phyloP scores from a whole-genome alignment of 352 stramenopile genomes.

The Globisporangium echinulatum region DNA sequence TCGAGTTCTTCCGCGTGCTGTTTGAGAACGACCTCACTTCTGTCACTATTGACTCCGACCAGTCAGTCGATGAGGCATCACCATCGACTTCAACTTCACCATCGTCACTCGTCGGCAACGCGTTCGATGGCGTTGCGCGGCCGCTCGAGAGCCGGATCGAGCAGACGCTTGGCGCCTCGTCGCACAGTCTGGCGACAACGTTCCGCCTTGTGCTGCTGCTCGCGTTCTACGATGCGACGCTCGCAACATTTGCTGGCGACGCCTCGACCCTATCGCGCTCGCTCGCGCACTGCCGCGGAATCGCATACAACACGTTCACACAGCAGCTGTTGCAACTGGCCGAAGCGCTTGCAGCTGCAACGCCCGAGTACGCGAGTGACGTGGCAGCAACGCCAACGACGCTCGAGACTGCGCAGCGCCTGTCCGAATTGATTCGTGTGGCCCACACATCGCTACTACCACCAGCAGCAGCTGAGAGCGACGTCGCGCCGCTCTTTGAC shows the following conservation, averaged over 20 bases:
- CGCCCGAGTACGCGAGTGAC: conserved; percentile 55
- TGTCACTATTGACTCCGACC: too few relatives aligned
- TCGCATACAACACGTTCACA: conserved; percentile 38
- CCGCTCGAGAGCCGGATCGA: conserved; percentile 61
- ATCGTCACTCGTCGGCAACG: conserved; percentile 43
- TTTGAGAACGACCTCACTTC: conserved; percentile 41
- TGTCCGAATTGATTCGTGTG: conserved; percentile 51
- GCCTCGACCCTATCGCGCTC: conserved; percentile 22
- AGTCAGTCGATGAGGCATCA: conserved; percentile 17
- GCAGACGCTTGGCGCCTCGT: conserved; percentile 39
- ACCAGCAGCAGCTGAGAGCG: conserved; percentile 38
- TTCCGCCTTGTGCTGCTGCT: conserved; percentile 69
- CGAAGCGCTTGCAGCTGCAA: conserved; percentile 31
- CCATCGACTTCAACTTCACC: too few relatives aligned
- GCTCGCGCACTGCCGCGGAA: conserved; percentile 32
- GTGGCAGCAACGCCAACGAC: conserved; percentile 47
- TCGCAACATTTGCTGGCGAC: conserved; percentile 34
- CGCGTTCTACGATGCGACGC: conserved; percentile 59
- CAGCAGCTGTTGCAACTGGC: conserved; percentile 50
- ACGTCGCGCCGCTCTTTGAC: conserved; percentile 51
- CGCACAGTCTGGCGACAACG: conserved; percentile 46
- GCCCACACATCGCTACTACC: conserved; percentile 52
- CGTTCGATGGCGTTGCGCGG: conserved; percentile 53
- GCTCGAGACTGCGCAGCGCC: conserved; percentile 49
- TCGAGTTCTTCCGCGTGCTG: conserved; percentile 74